A percentile compares a stretch with the other conserved stretches of the same genome.
Conservation (phyloP, 805 yeast genomes). For the Teunomyces cretensis region DNA sequence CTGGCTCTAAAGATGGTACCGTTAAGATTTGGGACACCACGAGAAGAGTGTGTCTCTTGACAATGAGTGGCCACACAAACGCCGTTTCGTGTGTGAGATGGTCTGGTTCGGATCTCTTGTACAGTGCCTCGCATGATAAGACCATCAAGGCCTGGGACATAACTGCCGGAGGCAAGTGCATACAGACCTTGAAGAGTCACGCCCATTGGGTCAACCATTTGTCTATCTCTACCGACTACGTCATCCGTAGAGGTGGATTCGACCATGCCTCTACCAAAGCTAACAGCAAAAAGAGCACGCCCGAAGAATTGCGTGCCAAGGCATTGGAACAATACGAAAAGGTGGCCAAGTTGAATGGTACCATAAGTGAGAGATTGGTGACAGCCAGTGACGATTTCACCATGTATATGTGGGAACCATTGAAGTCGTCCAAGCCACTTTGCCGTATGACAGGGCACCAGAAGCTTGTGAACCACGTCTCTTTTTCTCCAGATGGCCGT, state of each 20-base stretch:
- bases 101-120: constrained; percentile 86
- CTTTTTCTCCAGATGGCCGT: constrained; percentile 94
- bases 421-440: constrained; percentile 74
- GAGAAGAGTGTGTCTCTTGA: constrained; percentile 60
- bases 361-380: constrained; percentile 70
- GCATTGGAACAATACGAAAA: constrained; percentile 65
- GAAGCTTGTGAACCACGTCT: constrained; percentile 91
- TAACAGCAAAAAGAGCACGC: constrained; percentile 14
- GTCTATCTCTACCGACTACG: constrained; percentile 88
- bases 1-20: constrained; percentile 91
- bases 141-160: constrained; percentile 92
- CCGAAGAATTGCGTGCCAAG: constrained; percentile 35
- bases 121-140: constrained; percentile 92
- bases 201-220: constrained; percentile 98
- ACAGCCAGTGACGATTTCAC: constrained; percentile 98
- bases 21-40: constrained; percentile 86
- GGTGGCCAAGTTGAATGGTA: constrained; percentile 59
- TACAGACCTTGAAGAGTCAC: constrained; percentile 79
- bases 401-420: constrained; percentile 96
- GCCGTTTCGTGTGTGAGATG: constrained; percentile 95
- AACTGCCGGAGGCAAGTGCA: constrained; percentile 65
- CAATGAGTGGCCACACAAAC: constrained; percentile 83
- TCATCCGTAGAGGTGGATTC: constrained; percentile 81
- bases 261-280: constrained; percentile 61
- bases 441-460: constrained; percentile 98